These are phyloP conservation scores for Colletotrichum falcatum DNA, from an alignment of 2,329 filamentous ascomycete species.

Conservation along the genomic window DNA sequence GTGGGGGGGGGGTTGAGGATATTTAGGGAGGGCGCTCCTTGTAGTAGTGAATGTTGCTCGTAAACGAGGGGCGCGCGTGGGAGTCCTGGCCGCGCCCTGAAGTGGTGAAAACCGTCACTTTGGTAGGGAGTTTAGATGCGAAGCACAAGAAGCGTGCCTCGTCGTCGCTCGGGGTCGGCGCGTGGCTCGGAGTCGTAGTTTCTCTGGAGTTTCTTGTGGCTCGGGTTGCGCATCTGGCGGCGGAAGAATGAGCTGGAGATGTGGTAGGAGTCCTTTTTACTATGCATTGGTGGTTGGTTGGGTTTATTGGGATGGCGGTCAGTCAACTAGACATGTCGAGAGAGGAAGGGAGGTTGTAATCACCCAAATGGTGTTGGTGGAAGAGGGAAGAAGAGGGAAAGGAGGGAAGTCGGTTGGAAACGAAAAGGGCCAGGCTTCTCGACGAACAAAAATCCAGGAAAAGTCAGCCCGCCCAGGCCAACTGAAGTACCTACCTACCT, in stretches of 20 bases:
- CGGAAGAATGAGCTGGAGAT: slow-evolving; percentile 62
- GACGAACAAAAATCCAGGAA: slow-evolving; percentile 35
- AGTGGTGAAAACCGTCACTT: slow-evolving; percentile 30
- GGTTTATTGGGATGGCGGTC: slow-evolving; percentile 34
- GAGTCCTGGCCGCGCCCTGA: slow-evolving; percentile 37
- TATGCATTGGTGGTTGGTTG: slow-evolving; percentile 65
- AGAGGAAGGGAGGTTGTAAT: slow-evolving; percentile 35
- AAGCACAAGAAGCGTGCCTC: slow-evolving; percentile 56
- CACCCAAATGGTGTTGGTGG: slow-evolving; percentile 45
- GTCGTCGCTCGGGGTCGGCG: slow-evolving; percentile 70
- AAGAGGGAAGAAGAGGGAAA: slow-evolving; percentile 35
- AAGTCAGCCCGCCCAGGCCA: slow-evolving; percentile 38
- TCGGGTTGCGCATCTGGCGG: slow-evolving; percentile 69
- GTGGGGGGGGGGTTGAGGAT: slow-evolving; percentile 5
- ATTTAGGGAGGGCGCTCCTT: slow-evolving; percentile 32
- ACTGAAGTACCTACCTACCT: slow-evolving; percentile 9
- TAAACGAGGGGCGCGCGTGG: slow-evolving; percentile 38
- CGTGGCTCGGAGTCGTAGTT: slow-evolving; percentile 64
- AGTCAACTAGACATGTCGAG: slow-evolving; percentile 22
- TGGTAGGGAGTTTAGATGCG: slow-evolving; percentile 34
- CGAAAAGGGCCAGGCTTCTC: slow-evolving; percentile 16
- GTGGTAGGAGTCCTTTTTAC: slow-evolving; percentile 58
- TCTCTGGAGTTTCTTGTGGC: slow-evolving; percentile 61
- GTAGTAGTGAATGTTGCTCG: slow-evolving; percentile 48
- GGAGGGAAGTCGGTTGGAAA: slow-evolving; percentile 32